Evolutionary conservation across 1,139 yeast species (phyloP), one percentile per base, ranked within the genome.

Genomic region (Casaregolazyma lundiana): DNA sequence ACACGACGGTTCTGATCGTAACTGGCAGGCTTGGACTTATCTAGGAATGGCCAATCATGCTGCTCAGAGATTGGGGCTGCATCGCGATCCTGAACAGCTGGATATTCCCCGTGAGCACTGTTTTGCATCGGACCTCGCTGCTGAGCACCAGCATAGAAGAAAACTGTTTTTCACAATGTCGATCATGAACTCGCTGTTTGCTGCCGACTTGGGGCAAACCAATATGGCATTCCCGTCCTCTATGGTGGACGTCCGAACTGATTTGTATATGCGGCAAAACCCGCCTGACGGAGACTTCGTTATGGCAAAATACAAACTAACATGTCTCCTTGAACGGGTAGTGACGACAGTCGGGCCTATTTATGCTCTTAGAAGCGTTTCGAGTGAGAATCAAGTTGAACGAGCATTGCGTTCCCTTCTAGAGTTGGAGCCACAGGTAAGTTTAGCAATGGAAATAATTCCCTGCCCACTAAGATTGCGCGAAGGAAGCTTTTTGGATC

Each of bases 1-100:
- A 17, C 53, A 50, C 26, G 53, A 50, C 35, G 53, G 53, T 7
- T 45, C 48, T n/a, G 53, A 50, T 34, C 26, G 53, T 15, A 50
- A 50, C 37, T 50, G 53, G 53, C 43, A 47, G 11, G 41, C 53
- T 13, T 51, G 53, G 53, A 45, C 50, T 3, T 40, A 48, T 11
- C 45, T 51, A 18, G 53, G 53, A 17, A 44, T 51, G 49, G 53
- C 53, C n/a, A 37, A 34, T 11, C 44, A 50, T 29, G 45, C 49
- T 5, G 52, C 53, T 16, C 46, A 48, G 36, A 34, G 53, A 24
- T 17, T 51, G 34, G 53, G 53, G 13, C 49, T 51, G 8, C 44
- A 42, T 24, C 44, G 49, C 8, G 53, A 50, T 32, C 53, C 53
- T 4, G 41, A 35, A 8, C 43, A 46, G n/a, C 41, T 50, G 4